Conservation (phyloP, 768 basidiomycete species). For the Boletus barrowsii region DNA sequence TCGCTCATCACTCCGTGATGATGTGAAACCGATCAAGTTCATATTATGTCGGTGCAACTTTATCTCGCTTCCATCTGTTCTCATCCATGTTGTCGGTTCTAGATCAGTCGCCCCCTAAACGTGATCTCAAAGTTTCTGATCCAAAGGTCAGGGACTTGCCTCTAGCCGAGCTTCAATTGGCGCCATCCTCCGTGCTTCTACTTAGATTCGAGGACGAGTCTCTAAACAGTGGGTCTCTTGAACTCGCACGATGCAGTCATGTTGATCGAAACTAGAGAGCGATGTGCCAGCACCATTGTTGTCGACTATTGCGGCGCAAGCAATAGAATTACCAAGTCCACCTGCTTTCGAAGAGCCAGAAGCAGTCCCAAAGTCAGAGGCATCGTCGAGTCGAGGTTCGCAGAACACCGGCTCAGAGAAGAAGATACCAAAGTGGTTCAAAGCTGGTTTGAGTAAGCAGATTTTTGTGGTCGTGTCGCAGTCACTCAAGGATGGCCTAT, state of each 20-base stretch:
- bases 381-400: slow-evolving; percentile 8
- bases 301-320: slow-evolving; percentile 51
- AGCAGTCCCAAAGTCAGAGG: slow-evolving; percentile 2
- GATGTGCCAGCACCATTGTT: slow-evolving; percentile 63
- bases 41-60: slow-evolving; percentile 62
- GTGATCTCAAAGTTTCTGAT: slow-evolving; percentile 82
- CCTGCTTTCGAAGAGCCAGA: slow-evolving; percentile 33
- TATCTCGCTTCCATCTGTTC: neutral
- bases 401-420: slow-evolving; percentile 25
- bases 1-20: slow-evolving; percentile 63
- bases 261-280: slow-evolving; percentile 40
- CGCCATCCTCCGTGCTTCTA: slow-evolving; percentile 76
- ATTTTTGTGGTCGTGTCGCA: neutral
- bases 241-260: neutral
- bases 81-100: neutral
- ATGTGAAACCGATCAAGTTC: slow-evolving; percentile 77
- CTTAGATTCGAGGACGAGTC: slow-evolving; percentile 71
- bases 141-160: slow-evolving; percentile 64
- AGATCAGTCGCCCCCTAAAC: slow-evolving; percentile 83
- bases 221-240: slow-evolving; percentile 53
- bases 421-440: slow-evolving; percentile 81
- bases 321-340: slow-evolving; percentile 66
- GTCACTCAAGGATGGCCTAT: neutral
- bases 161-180: slow-evolving; percentile 67
- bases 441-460: slow-evolving; percentile 56